Base-by-base conservation (phyloP, 1,284 basidiomycete species). In the Naganishia sp. region DNA sequence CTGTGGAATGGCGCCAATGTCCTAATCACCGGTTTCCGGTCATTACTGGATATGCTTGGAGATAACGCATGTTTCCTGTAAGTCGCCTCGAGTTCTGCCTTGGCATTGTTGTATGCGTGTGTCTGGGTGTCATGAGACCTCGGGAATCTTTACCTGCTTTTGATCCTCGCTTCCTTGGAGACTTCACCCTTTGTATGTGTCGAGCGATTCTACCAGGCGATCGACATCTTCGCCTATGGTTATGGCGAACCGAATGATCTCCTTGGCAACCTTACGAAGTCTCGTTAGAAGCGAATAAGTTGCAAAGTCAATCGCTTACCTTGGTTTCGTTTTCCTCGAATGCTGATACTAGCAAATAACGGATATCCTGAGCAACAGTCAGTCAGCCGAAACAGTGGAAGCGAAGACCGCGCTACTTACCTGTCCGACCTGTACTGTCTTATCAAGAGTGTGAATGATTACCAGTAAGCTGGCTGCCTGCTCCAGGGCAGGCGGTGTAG, bases 221-320 rank as follows among this genome's bases (percentile, higher is more conserved):
- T 18, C 25, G 35, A 21, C 6, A 25, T 61, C 47, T 39, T 50
- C 42, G 35, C 57, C 57, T 21, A 61, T 39, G 9, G 47, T 50
- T 25, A 50, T 21, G 11, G 57, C 57, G 21, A 61, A 61, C 13
- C 57, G 57, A 50, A 61, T 31, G 21, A 61, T 61, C 15, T 61
- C 57, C 23, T 50, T 61, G 57, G 47, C 49, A 11, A 61, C 47
- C 57, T 61, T 25, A 18, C 46, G 31, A n/a, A n/a, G 31, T n/a
- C 13, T 10, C 10, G 17, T 6, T 50, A 28, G n/a, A 10, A 41
- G 31, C 32, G 31, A 39, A 25, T n/a, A 32, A n/a, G 23, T 7
- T 1, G 5, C 4, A 57, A 5, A 17, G 41, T 45, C 18, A 25
- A n/a, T 43, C 2, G 6, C 23, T 61, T 39, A 18, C 57, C 57